Conservation (phyloP, 345 rosid species). For the sweet orange (Citrus sinensis) region DVS_A1.0 CM039164.1:24723501-24724000, state of each 20-base stretch:
- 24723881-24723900: background rate
- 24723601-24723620: background rate
- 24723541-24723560: conserved; percentile 89
- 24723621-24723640: background rate
- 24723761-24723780: background rate
- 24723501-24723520: conserved; percentile 76
- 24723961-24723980: conserved; percentile 86
- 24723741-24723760: background rate
- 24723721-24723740: background rate
- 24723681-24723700: background rate
- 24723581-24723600: background rate
- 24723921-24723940: background rate
- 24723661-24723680: background rate
- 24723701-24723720: background rate
- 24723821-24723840: background rate
- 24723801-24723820: background rate
- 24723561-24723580: conserved; percentile 25
- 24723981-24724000: conserved; percentile 79
- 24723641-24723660: background rate
- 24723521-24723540: conserved; percentile 77
- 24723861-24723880: background rate
- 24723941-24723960: background rate
- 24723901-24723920: background rate
- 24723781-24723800: background rate
- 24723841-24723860: background rate